Conservation (phyloP, 2,329 filamentous ascomycete genomes). For the Neonectria neomacrospora region DNA sequence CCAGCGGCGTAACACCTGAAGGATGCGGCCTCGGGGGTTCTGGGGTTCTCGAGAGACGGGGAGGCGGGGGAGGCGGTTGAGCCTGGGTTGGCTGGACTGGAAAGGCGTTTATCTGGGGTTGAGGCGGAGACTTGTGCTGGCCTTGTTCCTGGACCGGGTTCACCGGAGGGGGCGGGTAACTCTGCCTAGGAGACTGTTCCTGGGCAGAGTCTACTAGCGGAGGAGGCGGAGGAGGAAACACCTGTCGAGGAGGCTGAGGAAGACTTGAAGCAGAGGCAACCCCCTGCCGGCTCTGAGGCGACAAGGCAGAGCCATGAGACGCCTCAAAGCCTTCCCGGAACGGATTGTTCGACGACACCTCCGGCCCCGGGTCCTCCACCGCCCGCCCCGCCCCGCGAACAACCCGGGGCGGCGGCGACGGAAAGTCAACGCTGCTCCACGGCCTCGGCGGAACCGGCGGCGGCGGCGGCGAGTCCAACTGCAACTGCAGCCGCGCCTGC, state of each 20-base stretch:
- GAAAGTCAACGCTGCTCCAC: background rate
- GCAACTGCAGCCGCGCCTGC: constrained; percentile 19
- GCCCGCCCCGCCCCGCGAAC: background rate
- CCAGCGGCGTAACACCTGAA: constrained; percentile 34
- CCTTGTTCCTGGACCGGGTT: background rate
- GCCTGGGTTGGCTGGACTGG: background rate
- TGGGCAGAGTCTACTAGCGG: background rate
- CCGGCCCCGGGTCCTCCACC: background rate
- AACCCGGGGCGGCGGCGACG: background rate
- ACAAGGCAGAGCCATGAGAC: background rate
- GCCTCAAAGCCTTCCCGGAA: background rate
- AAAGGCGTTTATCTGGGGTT: background rate
- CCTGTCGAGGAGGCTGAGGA: background rate
- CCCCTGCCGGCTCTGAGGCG: background rate
- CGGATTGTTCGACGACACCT: background rate
- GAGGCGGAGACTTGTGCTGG: constrained; percentile 4
- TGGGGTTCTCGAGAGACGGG: constrained; percentile 29
- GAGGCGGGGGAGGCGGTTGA: background rate
- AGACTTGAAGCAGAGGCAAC: background rate
- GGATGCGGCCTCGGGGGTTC: constrained; percentile 26
- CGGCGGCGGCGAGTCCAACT: background rate
- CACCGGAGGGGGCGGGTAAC: background rate
- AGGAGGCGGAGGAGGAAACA: background rate
- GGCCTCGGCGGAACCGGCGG: constrained; percentile 9
- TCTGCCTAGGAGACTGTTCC: background rate